Percentiles rank a stretch among this genome's conserved stretches.
phyloP scores from a whole-genome alignment of 805 yeast genomes.

The Yamadazyma kitorensis region DNA sequence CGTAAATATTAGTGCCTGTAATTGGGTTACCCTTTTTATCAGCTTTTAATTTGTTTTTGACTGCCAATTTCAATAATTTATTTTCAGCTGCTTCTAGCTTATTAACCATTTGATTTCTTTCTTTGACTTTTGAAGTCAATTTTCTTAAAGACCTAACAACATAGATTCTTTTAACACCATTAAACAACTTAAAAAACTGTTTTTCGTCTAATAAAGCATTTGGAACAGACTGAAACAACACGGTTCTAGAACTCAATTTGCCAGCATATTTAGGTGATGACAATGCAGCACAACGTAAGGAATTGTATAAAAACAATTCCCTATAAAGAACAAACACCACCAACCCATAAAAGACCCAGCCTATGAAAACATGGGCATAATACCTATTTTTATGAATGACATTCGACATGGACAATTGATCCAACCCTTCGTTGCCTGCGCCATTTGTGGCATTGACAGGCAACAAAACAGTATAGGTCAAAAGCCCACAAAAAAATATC shows the following conservation, averaged over 20 bases:
- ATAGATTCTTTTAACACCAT: slow-evolving; percentile 81
- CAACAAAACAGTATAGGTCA: slow-evolving; percentile 67
- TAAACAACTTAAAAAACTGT: slow-evolving; percentile 71
- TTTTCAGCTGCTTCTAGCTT: slow-evolving; percentile 68
- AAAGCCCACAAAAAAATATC: slow-evolving; percentile 43
- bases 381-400: slow-evolving; percentile 58
- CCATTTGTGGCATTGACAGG: slow-evolving; percentile 80
- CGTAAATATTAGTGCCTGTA: slow-evolving; percentile 46
- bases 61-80: slow-evolving; percentile 55
- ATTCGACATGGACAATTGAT: slow-evolving; percentile 75
- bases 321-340: slow-evolving; percentile 74
- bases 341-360: slow-evolving; percentile 75
- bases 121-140: slow-evolving; percentile 52
- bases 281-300: slow-evolving; percentile 72
- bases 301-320: slow-evolving; percentile 74
- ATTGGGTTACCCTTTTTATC: slow-evolving; percentile 60
- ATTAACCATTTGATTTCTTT: slow-evolving; percentile 58
- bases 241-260: slow-evolving; percentile 73
- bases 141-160: slow-evolving; percentile 64
- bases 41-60: slow-evolving; percentile 59
- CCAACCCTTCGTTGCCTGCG: slow-evolving; percentile 60
- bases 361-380: slow-evolving; percentile 81
- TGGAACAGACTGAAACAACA: slow-evolving; percentile 82
- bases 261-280: slow-evolving; percentile 80
- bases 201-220: slow-evolving; percentile 66